Evolutionary conservation across 805 yeast species (phyloP), one percentile per base, ranked within the genome.

Genomic region (Cyberlindnera saturnus): DNA sequence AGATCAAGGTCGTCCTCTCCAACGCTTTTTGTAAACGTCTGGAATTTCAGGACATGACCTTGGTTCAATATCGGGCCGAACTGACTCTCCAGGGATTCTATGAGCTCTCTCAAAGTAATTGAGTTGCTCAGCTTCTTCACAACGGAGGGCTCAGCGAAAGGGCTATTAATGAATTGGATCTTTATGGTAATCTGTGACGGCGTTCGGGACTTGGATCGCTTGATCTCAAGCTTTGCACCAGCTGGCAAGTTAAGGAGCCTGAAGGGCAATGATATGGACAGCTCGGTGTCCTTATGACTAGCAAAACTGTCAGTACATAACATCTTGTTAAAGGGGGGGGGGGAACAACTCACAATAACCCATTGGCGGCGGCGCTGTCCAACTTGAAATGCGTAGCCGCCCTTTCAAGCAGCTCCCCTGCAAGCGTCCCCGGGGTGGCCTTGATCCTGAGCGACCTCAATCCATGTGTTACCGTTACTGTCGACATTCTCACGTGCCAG

Each of bases 181-280:
- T 66, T 61, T 30, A 68, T 44, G 20, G 58, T 65, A 14, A 65
- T 48, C 11, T 44, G 45, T 3, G 48, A 40, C 2, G 47, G 35
- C 10, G 36, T 38, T 16, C 34, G 31, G 6, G 38, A 2, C 8
- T 40, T 34, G 1, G 50, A 36, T 13, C 41, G 39, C 31, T 50
- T 47, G 35, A 73, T 47, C 7, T 57, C 56, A 31, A 75, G 43
- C 36, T 70, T 74, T 15, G 66, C 69, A 11, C 79, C 79, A 6
- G 64, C 57, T 2, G 77, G 73, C 16, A 75, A 48, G 40, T 69
- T 67, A 14, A 69, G 51, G 15, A 73, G 51, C 44, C 78, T 60
- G 46, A 69, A 55, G 1, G 79, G 78, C 30, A 73, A 45, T 31
- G 69, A 63, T 14, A 64, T 48, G 5, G 71, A 65, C 17, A 74